Evolutionary conservation across 768 basidiomycete species (phyloP), one percentile per base, ranked within the genome.

Genomic region (Boletus eberwhitei): DNA sequence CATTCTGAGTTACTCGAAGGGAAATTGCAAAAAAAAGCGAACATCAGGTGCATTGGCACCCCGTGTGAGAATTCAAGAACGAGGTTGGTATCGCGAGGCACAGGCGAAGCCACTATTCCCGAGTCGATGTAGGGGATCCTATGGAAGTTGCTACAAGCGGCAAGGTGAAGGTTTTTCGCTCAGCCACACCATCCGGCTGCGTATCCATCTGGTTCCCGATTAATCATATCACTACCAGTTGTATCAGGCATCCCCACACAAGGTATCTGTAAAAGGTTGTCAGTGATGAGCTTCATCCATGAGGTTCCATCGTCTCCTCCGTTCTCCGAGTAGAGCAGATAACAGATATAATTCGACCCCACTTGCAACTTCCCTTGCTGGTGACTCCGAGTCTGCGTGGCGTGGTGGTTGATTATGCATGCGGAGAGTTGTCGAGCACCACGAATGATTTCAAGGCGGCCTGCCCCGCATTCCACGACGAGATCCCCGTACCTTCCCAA

Each of bases 381-480:
- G 7, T 29, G 50, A 36, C 19, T 29, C n/a, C n/a, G n/a, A n/a
- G n/a, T n/a, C 22, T 5, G 19, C 13, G 24, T 24, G 14, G 21
- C 52, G 16, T 55, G 39, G 21, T 55, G 44, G 38, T 55, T 55
- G 44, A 55, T 55, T 4, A 55, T 47, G 26, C 53, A 55, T n/a
- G 16, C 55, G 1, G 55, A 46, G 32, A 55, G 38, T 29, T 24
- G 53, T 19, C 21, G 37, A 24, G 55, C 55, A 5, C 9, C 11
- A 1, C 16, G 43, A 45, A 55, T 41, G 3, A 38, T 41, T 41
- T 26, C 19, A 24, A 55, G 34, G 8, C 55, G 55, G 12, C 26
- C 41, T 24, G 54, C 29, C 16, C 52, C 54, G 13, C 54, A 55
- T 8, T 47, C 53, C 1, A 55, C 53, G 5, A 55, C 32, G n/a